Percentiles rank a stretch among this genome's conserved stretches.
These are phyloP conservation scores for Agroathelia rolfsii DNA, from an alignment of 1,284 basidiomycete species.

Conservation along the genomic window DNA sequence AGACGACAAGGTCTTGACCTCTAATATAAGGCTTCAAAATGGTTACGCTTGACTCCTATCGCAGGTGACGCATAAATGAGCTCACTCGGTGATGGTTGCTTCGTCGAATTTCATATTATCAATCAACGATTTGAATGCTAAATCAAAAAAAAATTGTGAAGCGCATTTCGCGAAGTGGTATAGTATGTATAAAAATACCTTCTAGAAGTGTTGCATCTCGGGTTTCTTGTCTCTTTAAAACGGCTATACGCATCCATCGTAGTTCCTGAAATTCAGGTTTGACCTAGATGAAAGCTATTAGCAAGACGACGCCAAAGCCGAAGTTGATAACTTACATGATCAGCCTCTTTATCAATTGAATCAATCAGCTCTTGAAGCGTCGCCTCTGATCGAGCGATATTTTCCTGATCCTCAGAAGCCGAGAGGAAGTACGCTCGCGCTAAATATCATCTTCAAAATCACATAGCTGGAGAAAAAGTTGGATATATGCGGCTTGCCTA, in stretches of 20 bases:
- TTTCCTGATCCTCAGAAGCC: conserved; percentile 54
- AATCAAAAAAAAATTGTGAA: conserved; percentile 18
- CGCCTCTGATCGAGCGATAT: conserved; percentile 57
- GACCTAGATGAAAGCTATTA: background rate
- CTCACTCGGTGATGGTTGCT: conserved; percentile 61
- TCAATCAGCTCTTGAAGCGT: conserved; percentile 65
- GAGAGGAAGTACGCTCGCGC: conserved; percentile 73
- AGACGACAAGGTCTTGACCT: conserved; percentile 29
- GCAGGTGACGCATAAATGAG: conserved; percentile 8
- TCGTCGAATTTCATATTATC: conserved; percentile 66
- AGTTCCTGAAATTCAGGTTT: conserved; percentile 23
- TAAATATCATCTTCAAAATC: conserved; percentile 24
- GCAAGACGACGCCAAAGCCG: conserved; percentile 12
- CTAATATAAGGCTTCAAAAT: conserved; percentile 28
- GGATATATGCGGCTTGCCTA: conserved; percentile 29
- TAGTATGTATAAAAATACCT: conserved; percentile 32
- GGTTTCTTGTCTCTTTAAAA: conserved; percentile 65
- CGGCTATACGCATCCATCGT: conserved; percentile 72
- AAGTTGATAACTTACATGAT: conserved; percentile 48
- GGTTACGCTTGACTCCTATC: conserved; percentile 9
- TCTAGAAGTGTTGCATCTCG: conserved; percentile 49
- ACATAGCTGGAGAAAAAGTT: conserved; percentile 7
- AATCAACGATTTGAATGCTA: conserved; percentile 65
- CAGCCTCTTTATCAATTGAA: conserved; percentile 44
- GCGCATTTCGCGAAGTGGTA: too few species aligned